phyloP scores from a whole-genome alignment of 371 early-diverging fungal species.

The Mucor plumbeus region DNA sequence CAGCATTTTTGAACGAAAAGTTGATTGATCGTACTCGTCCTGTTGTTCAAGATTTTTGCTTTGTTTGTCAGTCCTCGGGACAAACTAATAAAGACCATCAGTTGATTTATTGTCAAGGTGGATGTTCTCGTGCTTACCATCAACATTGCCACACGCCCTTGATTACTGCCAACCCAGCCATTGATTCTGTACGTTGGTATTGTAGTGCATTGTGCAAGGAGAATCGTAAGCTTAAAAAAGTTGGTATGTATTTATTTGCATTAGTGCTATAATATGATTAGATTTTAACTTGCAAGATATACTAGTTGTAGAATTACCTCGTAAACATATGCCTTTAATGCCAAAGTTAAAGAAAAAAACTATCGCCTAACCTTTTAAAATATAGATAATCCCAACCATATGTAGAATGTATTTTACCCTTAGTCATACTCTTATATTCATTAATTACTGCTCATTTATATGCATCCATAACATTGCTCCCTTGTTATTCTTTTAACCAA shows the following conservation, averaged over 20 bases:
- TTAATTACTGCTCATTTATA: no score
- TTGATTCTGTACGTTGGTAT: slow-evolving; percentile 61
- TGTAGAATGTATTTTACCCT: no score
- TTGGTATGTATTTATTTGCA: slow-evolving; percentile 37
- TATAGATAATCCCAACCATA: neutral
- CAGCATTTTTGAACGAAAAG: slow-evolving; percentile 68
- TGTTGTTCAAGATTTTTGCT: slow-evolving; percentile 72
- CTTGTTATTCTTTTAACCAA: no score
- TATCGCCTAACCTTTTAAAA: neutral
- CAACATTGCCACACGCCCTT: slow-evolving; percentile 57
- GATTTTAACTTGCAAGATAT: slow-evolving; percentile 4
- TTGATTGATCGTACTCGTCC: slow-evolving; percentile 75
- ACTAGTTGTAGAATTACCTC: slow-evolving; percentile 61
- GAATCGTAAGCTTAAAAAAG: slow-evolving; percentile 60
- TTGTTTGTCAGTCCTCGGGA: slow-evolving; percentile 33
- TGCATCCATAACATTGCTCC: no score
- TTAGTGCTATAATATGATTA: neutral
- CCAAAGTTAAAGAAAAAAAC: slow-evolving; percentile 9
- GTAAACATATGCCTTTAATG: slow-evolving; percentile 55
- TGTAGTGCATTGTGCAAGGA: slow-evolving; percentile 70
- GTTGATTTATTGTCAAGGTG: slow-evolving; percentile 30
- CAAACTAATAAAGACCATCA: slow-evolving; percentile 28
- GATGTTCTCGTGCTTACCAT: slow-evolving; percentile 74
- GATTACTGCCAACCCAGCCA: slow-evolving; percentile 46
- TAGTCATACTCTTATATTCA: no score